Base-by-base conservation (phyloP, 768 basidiomycete species). In the Pilatotrama ljubarskyi region DNA sequence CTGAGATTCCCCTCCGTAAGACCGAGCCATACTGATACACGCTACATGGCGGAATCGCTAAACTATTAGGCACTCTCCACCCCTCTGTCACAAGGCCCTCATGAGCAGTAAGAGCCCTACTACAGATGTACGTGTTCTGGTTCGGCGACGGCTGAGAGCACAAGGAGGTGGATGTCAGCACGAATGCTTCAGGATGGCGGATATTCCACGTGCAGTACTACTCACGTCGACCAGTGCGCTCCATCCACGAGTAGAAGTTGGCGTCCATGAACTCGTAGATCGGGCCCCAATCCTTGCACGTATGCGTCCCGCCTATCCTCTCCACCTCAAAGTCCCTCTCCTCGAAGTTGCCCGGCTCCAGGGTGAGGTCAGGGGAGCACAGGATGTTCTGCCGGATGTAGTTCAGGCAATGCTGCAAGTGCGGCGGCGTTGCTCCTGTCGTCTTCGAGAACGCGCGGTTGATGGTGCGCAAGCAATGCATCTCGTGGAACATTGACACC, bases 401-500 rank as follows among this genome's bases (percentile, higher is more conserved):
- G 60, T 71, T 70, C 55, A 75, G 56, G 61, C 74, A 75, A 40
- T 75, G 74, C 52, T 62, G 54, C 47, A 64, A 68, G 47, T 48
- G 67, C 29, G 59, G 47, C 69, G 52, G 17, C 64, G 47, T 72
- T 71, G 20, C 29, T 10, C 29, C 29, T 4, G 29, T 32, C 5
- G 29, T 32, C 29, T 32, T 32, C 3, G 51, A 25, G 43, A 53
- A 51, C 14, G 50, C 58, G 11, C 35, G 51, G 47, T 60, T 60
- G 36, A 76, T 64, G 17, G 64, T 63, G 41, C 70, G 70, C 15
- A 78, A 62, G 59, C 77, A 78, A 47, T 77, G 74, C 9, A 77
- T 59, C 59, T 76, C 66, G 51, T 77, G 76, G 64, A 73, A 76
- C 71, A 77, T 74, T 5, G 75, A 64, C 47, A 77, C 55, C 9